Evolutionary conservation across 345 rosid genomes (phyloP).

Genomic region (Carallia pectinifolia): DNA sequence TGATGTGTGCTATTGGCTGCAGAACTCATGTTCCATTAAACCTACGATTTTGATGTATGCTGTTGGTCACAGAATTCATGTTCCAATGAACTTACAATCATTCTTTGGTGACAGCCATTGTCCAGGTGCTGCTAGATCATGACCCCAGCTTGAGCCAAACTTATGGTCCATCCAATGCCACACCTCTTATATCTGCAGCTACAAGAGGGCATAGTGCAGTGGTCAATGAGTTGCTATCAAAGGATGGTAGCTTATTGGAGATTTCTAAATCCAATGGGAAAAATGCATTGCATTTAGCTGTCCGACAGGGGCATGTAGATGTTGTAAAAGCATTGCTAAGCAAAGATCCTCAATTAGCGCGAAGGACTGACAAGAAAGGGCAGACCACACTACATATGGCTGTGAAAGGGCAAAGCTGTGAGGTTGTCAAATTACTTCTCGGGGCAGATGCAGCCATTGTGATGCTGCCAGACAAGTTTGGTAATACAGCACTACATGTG

Average conservation of each 20-base stretch:
- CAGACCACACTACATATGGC: constrained; percentile 98
- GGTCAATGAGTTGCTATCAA: constrained; percentile 72
- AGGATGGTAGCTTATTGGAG: constrained; percentile 73
- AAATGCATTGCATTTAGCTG: constrained; percentile 90
- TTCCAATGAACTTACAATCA: neutral
- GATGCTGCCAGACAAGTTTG: constrained; percentile 90
- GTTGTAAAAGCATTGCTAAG: constrained; percentile 65
- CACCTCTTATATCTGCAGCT: constrained; percentile 89
- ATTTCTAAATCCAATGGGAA: constrained; percentile 77
- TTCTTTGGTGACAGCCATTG: constrained; percentile 58
- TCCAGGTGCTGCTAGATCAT: constrained; percentile 77
- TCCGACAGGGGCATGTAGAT: constrained; percentile 81
- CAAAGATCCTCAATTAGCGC: constrained; percentile 84
- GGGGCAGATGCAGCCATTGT: constrained; percentile 95
- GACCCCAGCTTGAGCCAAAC: constrained; percentile 78
- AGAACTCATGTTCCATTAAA: neutral
- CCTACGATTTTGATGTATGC: no score
- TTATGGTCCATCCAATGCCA: constrained; percentile 74
- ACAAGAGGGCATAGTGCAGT: constrained; percentile 87
- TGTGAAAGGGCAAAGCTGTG: constrained; percentile 83
- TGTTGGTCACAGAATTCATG: neutral
- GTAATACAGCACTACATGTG: constrained; percentile 87
- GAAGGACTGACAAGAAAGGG: constrained; percentile 90
- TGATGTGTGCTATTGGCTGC: neutral
- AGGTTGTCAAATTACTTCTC: constrained; percentile 84